A percentile compares a stretch with the other conserved stretches of the same genome.
Evolutionary conservation across 768 basidiomycete species (phyloP).

Genomic region (Russula olivacea): DNA sequence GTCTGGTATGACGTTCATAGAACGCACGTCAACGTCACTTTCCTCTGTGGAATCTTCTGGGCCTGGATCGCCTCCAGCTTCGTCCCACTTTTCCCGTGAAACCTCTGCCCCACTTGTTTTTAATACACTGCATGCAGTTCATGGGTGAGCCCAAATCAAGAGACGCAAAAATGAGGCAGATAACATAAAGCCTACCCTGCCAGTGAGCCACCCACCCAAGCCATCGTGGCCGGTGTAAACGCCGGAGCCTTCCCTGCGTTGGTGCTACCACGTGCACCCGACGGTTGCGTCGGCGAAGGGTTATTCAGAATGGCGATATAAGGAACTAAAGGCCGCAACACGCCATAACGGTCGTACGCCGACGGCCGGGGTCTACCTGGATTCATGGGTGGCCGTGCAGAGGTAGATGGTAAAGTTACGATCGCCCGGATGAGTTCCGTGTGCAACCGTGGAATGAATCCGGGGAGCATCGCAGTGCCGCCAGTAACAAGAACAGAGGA

Average conservation of each 20-base stretch:
- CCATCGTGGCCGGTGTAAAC: conserved; percentile 71
- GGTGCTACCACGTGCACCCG: conserved; percentile 45
- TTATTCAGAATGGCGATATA: conserved; percentile 84
- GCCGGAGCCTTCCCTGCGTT: conserved; percentile 84
- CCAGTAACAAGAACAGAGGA: conserved; percentile 83
- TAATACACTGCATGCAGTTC: conserved; percentile 48
- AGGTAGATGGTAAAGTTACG: conserved; percentile 34
- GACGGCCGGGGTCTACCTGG: conserved; percentile 40
- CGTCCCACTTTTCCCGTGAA: conserved; percentile 81
- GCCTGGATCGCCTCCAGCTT: conserved; percentile 42
- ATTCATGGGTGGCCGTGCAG: conserved; percentile 35
- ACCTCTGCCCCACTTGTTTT: conserved; percentile 86
- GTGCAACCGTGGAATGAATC: conserved; percentile 87
- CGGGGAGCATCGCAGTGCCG: conserved; percentile 87
- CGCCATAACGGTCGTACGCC: conserved; percentile 66
- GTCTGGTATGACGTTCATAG: conserved; percentile 57
- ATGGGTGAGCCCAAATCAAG: not conserved
- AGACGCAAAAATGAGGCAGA: not conserved
- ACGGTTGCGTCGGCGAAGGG: conserved; percentile 50
- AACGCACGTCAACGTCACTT: conserved; percentile 26
- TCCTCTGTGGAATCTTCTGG: conserved; percentile 35
- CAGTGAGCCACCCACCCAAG: conserved; percentile 92
- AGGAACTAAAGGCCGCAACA: conserved; percentile 62
- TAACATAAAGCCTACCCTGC: conserved; percentile 60
- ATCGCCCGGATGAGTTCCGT: conserved; percentile 65